phyloP scores from a whole-genome alignment of 1,139 yeast genomes.

The Pichia inconspicua region DNA sequence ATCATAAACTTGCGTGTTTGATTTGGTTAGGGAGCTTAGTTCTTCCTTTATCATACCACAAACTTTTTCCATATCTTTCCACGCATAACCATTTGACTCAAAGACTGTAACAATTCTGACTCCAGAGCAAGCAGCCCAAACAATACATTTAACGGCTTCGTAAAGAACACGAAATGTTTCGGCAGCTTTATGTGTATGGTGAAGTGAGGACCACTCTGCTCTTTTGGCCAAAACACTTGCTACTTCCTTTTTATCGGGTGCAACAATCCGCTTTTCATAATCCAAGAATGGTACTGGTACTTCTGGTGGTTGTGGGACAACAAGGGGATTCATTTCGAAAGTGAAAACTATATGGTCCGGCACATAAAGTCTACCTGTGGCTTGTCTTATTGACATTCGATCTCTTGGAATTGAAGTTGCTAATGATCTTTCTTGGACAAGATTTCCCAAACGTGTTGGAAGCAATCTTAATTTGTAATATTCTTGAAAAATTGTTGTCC shows the following conservation, averaged over 20 bases:
- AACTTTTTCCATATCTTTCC: constrained; percentile 19
- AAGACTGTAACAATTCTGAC: constrained; percentile 19
- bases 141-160: constrained; percentile 33
- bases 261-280: constrained; percentile 32
- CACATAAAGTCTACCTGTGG: constrained; percentile 13
- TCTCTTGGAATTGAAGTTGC: constrained; percentile 17
- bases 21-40: constrained; percentile 16
- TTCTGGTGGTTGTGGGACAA: constrained; percentile 32
- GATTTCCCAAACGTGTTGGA: constrained; percentile 18
- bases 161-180: constrained; percentile 35
- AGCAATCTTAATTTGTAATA: constrained; percentile 2
- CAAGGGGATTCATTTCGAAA: constrained; percentile 23
- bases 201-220: constrained; percentile 34
- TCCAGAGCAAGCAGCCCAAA: constrained; percentile 31
- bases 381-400: constrained; percentile 14
- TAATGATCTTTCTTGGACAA: constrained; percentile 17
- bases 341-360: constrained; percentile 20
- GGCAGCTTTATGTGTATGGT: constrained; percentile 34
- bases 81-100: constrained; percentile 24
- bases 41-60: constrained; percentile 21
- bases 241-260: constrained; percentile 33
- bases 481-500: background rate
- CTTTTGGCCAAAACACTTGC: constrained; percentile 28
- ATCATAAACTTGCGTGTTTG: constrained; percentile 11
- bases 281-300: constrained; percentile 38